Conservation (phyloP, 371 early-diverging fungal species). For the Funneliformis caledonium region DNA sequence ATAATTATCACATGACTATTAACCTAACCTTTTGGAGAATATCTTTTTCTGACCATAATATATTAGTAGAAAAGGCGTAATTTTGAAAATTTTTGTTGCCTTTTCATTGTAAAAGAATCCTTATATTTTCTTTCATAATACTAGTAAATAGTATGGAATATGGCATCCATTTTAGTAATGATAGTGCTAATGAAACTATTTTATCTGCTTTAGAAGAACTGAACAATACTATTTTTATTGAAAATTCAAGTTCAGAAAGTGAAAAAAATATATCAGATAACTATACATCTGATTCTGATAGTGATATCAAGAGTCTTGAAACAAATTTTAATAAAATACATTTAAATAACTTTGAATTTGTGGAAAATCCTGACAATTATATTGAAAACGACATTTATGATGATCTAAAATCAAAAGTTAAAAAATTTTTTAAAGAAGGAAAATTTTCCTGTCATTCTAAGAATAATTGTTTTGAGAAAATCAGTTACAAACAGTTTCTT, state of each 20-base stretch:
- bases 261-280: not conserved
- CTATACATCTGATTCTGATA: not conserved
- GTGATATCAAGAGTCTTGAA: not conserved
- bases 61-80: too few species aligned
- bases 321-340: not conserved
- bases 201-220: not conserved
- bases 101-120: too few species aligned
- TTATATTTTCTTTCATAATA: slow-evolving; percentile 4
- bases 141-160: not conserved
- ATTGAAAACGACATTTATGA: not conserved
- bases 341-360: not conserved
- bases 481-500: not conserved
- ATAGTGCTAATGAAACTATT: not conserved
- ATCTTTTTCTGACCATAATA: too few species aligned
- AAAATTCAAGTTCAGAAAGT: not conserved
- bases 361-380: not conserved
- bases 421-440: not conserved
- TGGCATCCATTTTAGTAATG: not conserved
- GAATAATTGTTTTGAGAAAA: not conserved
- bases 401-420: not conserved
- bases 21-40: too few species aligned
- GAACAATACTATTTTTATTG: not conserved
- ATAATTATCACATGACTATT: too few species aligned
- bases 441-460: not conserved
- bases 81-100: too few species aligned